Percentiles rank a stretch among this genome's conserved stretches.
Conservation (phyloP, 495 filamentous ascomycete genomes). For the Aspergillus cristatus region DNA sequence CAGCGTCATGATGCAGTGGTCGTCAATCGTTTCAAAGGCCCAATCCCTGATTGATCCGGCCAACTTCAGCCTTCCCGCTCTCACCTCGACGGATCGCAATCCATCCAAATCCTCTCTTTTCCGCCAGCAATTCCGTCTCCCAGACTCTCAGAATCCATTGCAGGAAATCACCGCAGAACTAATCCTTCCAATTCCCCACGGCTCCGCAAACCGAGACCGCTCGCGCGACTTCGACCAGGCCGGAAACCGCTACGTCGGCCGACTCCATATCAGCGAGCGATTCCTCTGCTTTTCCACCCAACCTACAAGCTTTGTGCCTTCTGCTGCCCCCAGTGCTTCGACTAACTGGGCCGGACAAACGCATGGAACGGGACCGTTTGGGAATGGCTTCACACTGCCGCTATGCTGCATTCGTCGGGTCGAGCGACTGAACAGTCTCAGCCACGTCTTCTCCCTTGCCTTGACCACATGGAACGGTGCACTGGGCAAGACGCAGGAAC, state of each 20-base stretch:
- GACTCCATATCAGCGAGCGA: slow-evolving; percentile 85
- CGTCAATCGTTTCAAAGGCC: slow-evolving; percentile 87
- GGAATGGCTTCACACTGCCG: slow-evolving; percentile 94
- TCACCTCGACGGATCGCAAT: slow-evolving; percentile 59
- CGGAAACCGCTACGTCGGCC: slow-evolving; percentile 84
- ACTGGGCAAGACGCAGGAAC: slow-evolving; percentile 42
- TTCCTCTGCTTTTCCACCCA: slow-evolving; percentile 96
- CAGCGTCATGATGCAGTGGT: slow-evolving; percentile 63
- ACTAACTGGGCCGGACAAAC: slow-evolving; percentile 80
- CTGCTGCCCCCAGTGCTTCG: slow-evolving; percentile 64
- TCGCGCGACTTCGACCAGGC: slow-evolving; percentile 46
- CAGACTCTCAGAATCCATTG: slow-evolving; percentile 79
- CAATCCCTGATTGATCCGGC: slow-evolving; percentile 85
- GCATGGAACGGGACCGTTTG: slow-evolving; percentile 82
- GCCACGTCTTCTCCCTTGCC: slow-evolving; percentile 81
- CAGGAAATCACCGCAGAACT: slow-evolving; percentile 96
- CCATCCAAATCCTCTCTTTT: slow-evolving; percentile 90
- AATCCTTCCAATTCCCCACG: slow-evolving; percentile 58
- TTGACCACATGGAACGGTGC: slow-evolving; percentile 94
- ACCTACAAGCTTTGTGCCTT: slow-evolving; percentile 73
- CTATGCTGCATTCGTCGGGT: slow-evolving; percentile 85
- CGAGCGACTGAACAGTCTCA: slow-evolving; percentile 83
- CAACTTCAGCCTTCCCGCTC: slow-evolving; percentile 51
- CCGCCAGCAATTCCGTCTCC: slow-evolving; percentile 92
- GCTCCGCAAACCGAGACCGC: slow-evolving; percentile 48